Conservation (phyloP, 805 yeast genomes). For the Metschnikowia picachoensis region DNA sequence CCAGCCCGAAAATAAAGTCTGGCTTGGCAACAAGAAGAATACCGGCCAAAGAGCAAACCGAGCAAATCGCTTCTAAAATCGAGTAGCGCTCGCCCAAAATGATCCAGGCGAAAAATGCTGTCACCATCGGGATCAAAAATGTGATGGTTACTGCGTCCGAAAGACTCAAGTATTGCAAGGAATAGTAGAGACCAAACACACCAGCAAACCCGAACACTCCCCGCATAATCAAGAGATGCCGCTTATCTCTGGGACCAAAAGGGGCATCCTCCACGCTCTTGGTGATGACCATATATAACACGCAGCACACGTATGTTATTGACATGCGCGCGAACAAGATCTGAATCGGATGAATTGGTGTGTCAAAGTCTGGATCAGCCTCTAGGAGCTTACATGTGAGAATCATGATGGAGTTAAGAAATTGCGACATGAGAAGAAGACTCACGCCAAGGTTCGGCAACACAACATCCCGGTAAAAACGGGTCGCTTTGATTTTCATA, state of each 20-base stretch:
- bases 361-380: constrained; percentile 53
- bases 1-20: constrained; percentile 55
- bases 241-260: constrained; percentile 59
- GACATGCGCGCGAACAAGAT: constrained; percentile 74
- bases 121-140: constrained; percentile 71
- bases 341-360: constrained; percentile 73
- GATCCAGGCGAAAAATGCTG: constrained; percentile 69
- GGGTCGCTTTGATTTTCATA: neutral
- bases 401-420: constrained; percentile 75
- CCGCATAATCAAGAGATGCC: constrained; percentile 53
- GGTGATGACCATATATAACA: constrained; percentile 49
- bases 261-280: constrained; percentile 56
- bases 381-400: constrained; percentile 71
- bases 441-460: constrained; percentile 45
- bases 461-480: constrained; percentile 6
- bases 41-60: constrained; percentile 64
- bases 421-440: constrained; percentile 57
- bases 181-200: constrained; percentile 73
- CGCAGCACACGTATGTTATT: constrained; percentile 60
- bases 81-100: constrained; percentile 66
- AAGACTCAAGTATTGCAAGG: constrained; percentile 67
- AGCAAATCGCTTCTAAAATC: constrained; percentile 63
- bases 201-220: constrained; percentile 73
- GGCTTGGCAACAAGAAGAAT: constrained; percentile 84
- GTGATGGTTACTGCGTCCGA: constrained; percentile 82